Evolutionary conservation across 495 filamentous ascomycete species (phyloP), one percentile per base, ranked within the genome.

Genomic region (Hypoxylon lenormandii): DNA sequence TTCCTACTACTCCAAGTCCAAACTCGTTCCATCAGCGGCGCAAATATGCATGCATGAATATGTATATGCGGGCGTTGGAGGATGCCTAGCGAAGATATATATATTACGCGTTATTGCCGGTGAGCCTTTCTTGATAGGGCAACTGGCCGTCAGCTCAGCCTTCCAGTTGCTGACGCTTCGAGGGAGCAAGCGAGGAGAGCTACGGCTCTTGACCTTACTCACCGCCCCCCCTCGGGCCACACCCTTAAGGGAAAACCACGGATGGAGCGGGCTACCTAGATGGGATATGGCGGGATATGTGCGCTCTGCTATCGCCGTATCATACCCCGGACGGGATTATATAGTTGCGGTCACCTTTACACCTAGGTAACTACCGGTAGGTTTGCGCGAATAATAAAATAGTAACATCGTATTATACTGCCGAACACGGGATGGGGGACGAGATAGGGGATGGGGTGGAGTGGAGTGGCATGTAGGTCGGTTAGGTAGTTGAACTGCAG

Each of bases 161-260:
- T 59, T 71, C 68, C 68, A 71, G 62, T 71, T 71, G 68, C 68
- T 71, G 62, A 71, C 68, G 68, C 68, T 51, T 51, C 48, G n/a
- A 11, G 23, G 51, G 48, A 38, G 61, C 23, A 38, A 37, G 33
- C 51, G 46, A 54, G 33, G 56, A 15, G 38, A 46, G 33, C 46
- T 62, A 38, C 43, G 36, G 23, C 23, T n/a, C n/a, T 5, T 26
- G 22, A 40, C 50, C 37, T 66, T 56, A 52, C 61, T 66, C 56
- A 65, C 67, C 67, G 45, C 51, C 52, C 56, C 55, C 48, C 11
- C 15, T 33, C 2, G 38, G 13, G 38, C 38, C 36, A 33, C 30
- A 3, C 10, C 10, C 30, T 7, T 11, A 8, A 28, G 26, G 26
- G 16, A 26, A 70, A 51, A 45, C 52, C 53, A 53, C 62, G 57